Conservation (phyloP, 2,329 filamentous ascomycete genomes). For the Phoma herbarum region DNA sequence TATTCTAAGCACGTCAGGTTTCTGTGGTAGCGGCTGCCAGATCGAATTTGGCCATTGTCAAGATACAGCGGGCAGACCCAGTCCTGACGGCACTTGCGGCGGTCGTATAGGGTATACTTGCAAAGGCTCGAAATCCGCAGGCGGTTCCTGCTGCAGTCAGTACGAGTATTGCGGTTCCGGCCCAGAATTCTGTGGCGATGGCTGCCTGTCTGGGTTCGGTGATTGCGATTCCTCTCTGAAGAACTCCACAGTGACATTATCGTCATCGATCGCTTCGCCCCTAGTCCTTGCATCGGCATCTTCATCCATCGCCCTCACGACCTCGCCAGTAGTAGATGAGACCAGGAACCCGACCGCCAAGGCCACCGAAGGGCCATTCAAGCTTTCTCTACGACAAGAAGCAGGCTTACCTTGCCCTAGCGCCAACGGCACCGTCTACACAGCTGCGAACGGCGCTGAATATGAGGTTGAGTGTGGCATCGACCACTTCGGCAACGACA, state of each 20-base stretch:
- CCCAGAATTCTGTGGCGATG: not conserved
- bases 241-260: not conserved
- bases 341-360: not conserved
- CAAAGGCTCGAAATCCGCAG: not conserved
- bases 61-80: not conserved
- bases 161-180: not conserved
- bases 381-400: not conserved
- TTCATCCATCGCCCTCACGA: not conserved
- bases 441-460: not conserved
- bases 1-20: not conserved
- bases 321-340: not conserved
- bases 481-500: not conserved
- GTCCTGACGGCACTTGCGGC: not conserved
- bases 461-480: not conserved
- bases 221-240: not conserved
- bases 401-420: not conserved
- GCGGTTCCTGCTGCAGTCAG: not conserved
- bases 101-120: not conserved
- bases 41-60: not conserved
- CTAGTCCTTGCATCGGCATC: not conserved
- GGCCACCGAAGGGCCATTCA: not conserved
- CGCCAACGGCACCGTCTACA: not conserved
- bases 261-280: not conserved
- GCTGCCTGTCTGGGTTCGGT: not conserved
- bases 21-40: not conserved